phyloP scores from a whole-genome alignment of 225 moss, liverwort and hornwort species.

The Physcomitrium patens region DNA sequence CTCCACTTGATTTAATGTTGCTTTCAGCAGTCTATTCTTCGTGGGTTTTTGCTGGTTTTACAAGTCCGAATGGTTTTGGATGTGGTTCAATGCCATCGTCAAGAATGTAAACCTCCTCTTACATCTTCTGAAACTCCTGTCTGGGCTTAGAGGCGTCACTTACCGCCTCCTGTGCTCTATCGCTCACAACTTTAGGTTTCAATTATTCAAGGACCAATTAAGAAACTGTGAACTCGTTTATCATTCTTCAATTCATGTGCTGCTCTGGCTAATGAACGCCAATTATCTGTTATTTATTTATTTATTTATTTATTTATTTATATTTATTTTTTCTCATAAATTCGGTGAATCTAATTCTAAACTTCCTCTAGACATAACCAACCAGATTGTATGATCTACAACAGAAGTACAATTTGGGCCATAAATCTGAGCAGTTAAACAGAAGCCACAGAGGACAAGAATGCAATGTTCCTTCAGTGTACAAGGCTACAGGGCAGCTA shows the following conservation, averaged over 20 bases:
- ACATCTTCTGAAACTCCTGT: conserved; percentile 6
- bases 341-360: conserved; percentile 31
- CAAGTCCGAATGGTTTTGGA: conserved; percentile 27
- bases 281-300: background rate
- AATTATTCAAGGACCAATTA: conserved; percentile 40
- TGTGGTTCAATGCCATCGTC: conserved; percentile 36
- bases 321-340: conserved; percentile 24
- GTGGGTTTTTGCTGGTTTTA: conserved; percentile 29
- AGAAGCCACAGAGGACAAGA: conserved; percentile 37
- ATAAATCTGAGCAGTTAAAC: conserved; percentile 17
- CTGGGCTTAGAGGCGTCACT: conserved; percentile 25
- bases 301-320: background rate
- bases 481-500: conserved; percentile 17
- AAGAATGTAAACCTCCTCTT: conserved; percentile 32
- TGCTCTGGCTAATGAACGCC: conserved; percentile 39
- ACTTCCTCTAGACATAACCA: conserved; percentile 11
- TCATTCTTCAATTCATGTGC: conserved; percentile 32
- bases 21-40: conserved; percentile 43
- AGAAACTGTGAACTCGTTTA: conserved; percentile 39
- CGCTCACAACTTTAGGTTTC: conserved; percentile 27
- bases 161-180: conserved; percentile 35
- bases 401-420: conserved; percentile 16
- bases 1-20: conserved; percentile 38
- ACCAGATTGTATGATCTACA: conserved; percentile 1
- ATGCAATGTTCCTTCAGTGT: conserved; percentile 30